These are phyloP conservation scores for Ogataea nonfermentans DNA, from an alignment of 805 yeast genomes.

Conservation along the genomic window DNA sequence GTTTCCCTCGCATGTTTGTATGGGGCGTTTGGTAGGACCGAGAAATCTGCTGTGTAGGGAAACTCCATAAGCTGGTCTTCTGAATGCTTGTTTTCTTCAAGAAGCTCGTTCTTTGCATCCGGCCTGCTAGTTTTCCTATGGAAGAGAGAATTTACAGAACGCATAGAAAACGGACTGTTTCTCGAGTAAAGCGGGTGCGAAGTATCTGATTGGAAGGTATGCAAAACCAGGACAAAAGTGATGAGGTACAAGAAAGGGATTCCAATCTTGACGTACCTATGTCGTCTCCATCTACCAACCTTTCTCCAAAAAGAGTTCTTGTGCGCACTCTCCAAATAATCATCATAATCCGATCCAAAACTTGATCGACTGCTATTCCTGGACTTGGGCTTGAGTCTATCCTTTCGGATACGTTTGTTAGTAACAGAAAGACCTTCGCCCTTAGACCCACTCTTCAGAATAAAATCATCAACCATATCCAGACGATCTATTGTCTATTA, in stretches of 20 bases:
- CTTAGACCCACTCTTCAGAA: constrained; percentile 1
- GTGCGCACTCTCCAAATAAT: constrained; percentile 8
- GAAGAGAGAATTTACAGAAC: constrained; percentile 3
- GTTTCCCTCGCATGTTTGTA: constrained; percentile 36
- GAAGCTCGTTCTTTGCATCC: constrained; percentile 20
- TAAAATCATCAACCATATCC: constrained; percentile 1
- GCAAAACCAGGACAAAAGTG: constrained; percentile 16
- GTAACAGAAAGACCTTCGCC: constrained; percentile 6
- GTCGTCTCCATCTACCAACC: constrained; percentile 17
- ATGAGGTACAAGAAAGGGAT: constrained; percentile 23
- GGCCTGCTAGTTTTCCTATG: constrained; percentile 11
- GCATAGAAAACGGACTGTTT: constrained; percentile 2
- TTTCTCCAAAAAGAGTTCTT: constrained; percentile 11
- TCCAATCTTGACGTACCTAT: constrained; percentile 13
- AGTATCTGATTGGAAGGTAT: constrained; percentile 7
- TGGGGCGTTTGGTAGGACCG: constrained; percentile 39
- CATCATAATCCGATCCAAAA: constrained; percentile 5
- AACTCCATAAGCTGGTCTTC: constrained; percentile 22
- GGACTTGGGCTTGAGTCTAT: constrained; percentile 15
- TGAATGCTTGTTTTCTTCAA: constrained; percentile 18
- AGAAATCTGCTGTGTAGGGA: constrained; percentile 32
- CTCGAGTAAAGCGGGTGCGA: neutral
- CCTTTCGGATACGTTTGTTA: constrained; percentile 11
- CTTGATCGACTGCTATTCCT: constrained; percentile 15
- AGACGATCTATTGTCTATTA: neutral